Base-by-base conservation (phyloP, 768 basidiomycete species). In the Hypsizygus marmoreus region DNA sequence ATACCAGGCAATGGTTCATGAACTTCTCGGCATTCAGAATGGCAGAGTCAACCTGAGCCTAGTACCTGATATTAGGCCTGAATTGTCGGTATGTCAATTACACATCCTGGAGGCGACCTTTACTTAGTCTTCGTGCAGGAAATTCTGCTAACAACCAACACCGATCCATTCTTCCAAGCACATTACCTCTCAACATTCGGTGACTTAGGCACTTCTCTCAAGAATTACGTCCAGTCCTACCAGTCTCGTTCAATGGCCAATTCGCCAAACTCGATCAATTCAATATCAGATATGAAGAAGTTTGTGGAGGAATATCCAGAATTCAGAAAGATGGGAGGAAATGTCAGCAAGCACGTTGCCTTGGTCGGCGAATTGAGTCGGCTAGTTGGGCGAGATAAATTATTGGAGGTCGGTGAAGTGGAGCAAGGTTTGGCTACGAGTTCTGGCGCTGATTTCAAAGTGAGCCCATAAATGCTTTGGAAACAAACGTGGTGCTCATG, bases 1-100 rank as follows among this genome's bases (percentile, higher is more conserved):
- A 19, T 98, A 98, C 69, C 95, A 98, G 64, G 97, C 95, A 1
- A 97, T 98, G 95, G 97, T 98, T 0, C 97, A 99, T 59, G 97
- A 98, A 63, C 73, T 97, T 11, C 69, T 98, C 6, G 88, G 90
- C 2, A 97, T 99, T 35, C 85, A 89, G 50, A 98, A 97, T 60
- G 95, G 95, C 14, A 79, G 97, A 47, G 94, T 98, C 3, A 84
- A 91, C 60, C 67, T 95, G 34, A 81, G 79, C 50, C 70, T 81
- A 49, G 91, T 95, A 26, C 92, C 92, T 11, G 94, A 91, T 54
- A 87, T 94, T 33, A 71, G 78, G 38, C 84, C 89, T 20, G 97
- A 99, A 64, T 74, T 98, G 43, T 80, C 84, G 60, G 95, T 90
- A 57, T 52, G 80, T 65, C 3, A 11, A 20, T 33, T 24, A 44